Percentiles rank a stretch among this genome's conserved stretches.
These are phyloP conservation scores for Neurospora sp. DNA, from an alignment of 495 filamentous ascomycete genomes.

Conservation along the genomic window DNA sequence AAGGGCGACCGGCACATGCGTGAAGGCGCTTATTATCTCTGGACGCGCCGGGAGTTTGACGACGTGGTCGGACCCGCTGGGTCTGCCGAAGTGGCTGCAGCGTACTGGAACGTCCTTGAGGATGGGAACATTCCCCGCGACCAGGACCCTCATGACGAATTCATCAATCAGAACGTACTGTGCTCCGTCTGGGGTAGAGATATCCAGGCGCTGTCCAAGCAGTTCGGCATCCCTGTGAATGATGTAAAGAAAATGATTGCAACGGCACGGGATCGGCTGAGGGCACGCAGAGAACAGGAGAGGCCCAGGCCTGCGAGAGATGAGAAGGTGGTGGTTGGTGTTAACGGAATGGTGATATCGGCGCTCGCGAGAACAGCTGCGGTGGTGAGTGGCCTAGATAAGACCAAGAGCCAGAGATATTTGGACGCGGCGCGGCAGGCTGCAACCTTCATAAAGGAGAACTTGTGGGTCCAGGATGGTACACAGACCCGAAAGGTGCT, in stretches of 20 bases:
- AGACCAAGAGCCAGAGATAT: conserved; percentile 44
- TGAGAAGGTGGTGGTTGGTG: conserved; percentile 79
- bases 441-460: conserved; percentile 62
- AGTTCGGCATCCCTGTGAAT: conserved; percentile 64
- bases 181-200: conserved; percentile 29
- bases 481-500: conserved; percentile 36
- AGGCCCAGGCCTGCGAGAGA: conserved; percentile 75
- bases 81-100: conserved; percentile 51
- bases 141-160: conserved; percentile 85
- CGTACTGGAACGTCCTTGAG: conserved; percentile 76
- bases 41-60: conserved; percentile 83
- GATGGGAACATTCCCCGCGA: conserved; percentile 81
- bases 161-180: conserved; percentile 69
- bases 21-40: conserved; percentile 92
- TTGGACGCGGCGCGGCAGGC: conserved; percentile 56
- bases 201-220: conserved; percentile 57
- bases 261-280: conserved; percentile 57
- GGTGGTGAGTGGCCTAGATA: conserved; percentile 52
- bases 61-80: conserved; percentile 49
- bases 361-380: conserved; percentile 65
- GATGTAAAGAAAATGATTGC: conserved; percentile 66
- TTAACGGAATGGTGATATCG: conserved; percentile 86
- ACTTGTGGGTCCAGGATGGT: conserved; percentile 56
- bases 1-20: conserved; percentile 72
- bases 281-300: conserved; percentile 61